Base-by-base conservation (phyloP, 768 basidiomycete genomes). In the Trametes cingulata region DNA sequence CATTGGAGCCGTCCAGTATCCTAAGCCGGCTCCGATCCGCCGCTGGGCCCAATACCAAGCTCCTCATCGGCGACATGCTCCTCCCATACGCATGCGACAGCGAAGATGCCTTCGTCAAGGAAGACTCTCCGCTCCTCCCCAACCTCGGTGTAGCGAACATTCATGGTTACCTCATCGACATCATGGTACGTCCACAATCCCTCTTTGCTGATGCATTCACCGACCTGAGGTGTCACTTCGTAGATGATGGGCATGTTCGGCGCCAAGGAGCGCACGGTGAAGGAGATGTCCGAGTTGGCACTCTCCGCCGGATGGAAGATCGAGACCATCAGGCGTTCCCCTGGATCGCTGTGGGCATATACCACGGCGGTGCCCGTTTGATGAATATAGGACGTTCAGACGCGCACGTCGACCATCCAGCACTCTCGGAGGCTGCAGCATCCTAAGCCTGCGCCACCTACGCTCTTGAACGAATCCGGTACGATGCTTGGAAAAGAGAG, bases 211-310 rank as follows among this genome's bases (percentile, higher is more conserved):
- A n/a, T n/a, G n/a, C n/a, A n/a, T n/a, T n/a, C n/a, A n/a, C n/a
- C n/a, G n/a, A 10, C 24, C 25, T 15, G 19, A 10, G 37, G 22
- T 79, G 80, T 6, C 78, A 79, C 56, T 24, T 6, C 7, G 19
- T 19, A 88, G 87, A 88, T 89, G 87, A 82, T 85, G 71, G 78
- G 78, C 15, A 78, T 78, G 52, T 85, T 88, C 68, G 86, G 87
- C 58, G 78, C 82, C 6, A 84, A 87, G 66, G 87, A 90, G 66
- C 79, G 87, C 10, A 90, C 87, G 0, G 73, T 88, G 5, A 78
- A 83, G 48, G 86, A 90, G 69, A 77, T 82, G 40, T 78, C 82
- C 4, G 75, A 78, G 3, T 71, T 89, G 20, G 74, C 82, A 12
- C 70, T 76, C n/a, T 82, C 84, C 0, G 79, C 86, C 17, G 87